Base-by-base conservation (phyloP, 306 rosid species). In the Quercus engelmannii region DNA sequence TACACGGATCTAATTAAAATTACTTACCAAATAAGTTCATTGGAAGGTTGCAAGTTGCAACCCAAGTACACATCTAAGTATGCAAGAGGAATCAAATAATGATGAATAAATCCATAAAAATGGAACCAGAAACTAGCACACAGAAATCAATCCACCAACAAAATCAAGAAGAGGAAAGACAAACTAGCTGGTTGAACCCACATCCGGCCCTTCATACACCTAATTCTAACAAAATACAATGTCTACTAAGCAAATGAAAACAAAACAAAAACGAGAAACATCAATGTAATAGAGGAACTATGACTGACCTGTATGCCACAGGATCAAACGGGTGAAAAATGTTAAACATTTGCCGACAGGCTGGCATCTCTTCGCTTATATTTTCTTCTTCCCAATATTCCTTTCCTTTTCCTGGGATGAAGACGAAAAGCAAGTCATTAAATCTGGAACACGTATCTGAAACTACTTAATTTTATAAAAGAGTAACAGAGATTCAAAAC, bases 241-340 rank as follows among this genome's bases (percentile, higher is more conserved):
- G 20, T 59, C n/a, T 25, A 57, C 46, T 56, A 65, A 46, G 28
- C 23, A 55, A 52, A 31, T 25, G 31, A 43, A 68, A 73, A 77
- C 14, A 28, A 43, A 58, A 78, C 51, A 68, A 62, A 70, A n/a
- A 38, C 21, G 30, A 31, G 8, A 28, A 31, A 18, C 55, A 51
- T n/a, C 67, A 65, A 64, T 57, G 25, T 41, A 74, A 77, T 55
- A 73, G 74, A 64, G 80, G 43, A 61, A 59, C 54, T 76, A 65
- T 71, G 54, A 74, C 85, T 85, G 41, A 93, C 99, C 99, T 93
- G 81, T 93, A 96, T 80, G 97, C 99, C 71, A 96, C 99, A 18
- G 99, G 99, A 86, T 96, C 99, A 81, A 75, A 96, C 43, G 99
- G 99, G 77, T 96, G 99, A 90, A 96, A 96, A 84, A 96, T 91